Base-by-base conservation (phyloP, 257 asterid genomes). In the Solanum pimpinellifolium region DNA sequence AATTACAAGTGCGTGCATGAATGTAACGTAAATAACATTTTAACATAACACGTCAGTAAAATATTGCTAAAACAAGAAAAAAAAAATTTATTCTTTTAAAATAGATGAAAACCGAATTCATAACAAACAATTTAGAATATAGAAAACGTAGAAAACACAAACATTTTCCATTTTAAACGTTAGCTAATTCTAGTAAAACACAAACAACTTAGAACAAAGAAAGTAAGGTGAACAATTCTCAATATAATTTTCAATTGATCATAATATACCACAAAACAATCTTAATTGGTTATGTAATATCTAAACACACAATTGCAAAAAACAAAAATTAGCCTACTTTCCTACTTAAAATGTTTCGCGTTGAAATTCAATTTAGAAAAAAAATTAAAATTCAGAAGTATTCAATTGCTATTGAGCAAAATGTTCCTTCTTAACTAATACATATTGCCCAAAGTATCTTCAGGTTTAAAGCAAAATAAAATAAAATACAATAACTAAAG, bases 331-430 rank as follows among this genome's bases (percentile, higher is more conserved):
- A 56, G 5, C 7, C 11, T 56, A 20, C 25, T 18, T 0, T 29
- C 0, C 0, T 69, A 0, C 6, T 0, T 16, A 11, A 27, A 68
- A 9, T 0, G 14, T 68, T 29, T 68, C 75, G 0, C 39, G 6
- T 68, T 68, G 23, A 14, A 31, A 11, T 11, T 9, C 0, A 13
- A 2, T 29, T 68, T 14, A 68, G 21, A 12, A 12, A 31, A 25
- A 27, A 4, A 31, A 13, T 0, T 11, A 33, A 0, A 29, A 68
- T 1, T 68, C 62, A 56, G 0, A 18, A 56, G 62, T 18, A 4
- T 7, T 56, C 62, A 18, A 56, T 18, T 52, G 62, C n/a, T 52
- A 18, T 21, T 18, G n/a, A 56, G n/a, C 65, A 56, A 7, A 10
- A 18, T 7, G n/a, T 18, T 56, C 11, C 0, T 56, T 56, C n/a